phyloP scores from a whole-genome alignment of 306 rosid genomes.

The Medicago lupulina region DNA sequence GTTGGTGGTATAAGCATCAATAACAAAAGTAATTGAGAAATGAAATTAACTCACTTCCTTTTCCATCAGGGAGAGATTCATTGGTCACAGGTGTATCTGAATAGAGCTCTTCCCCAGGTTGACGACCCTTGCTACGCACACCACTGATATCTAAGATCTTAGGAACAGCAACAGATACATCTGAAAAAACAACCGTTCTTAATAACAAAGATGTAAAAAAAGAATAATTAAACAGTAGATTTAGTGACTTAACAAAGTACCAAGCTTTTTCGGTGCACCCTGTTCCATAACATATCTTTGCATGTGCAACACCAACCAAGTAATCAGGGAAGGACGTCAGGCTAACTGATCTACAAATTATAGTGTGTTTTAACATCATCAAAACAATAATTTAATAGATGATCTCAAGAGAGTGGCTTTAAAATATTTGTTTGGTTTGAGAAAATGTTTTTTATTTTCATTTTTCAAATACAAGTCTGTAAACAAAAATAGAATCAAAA shows the following conservation, averaged over 20 bases:
- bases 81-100: too few relatives aligned
- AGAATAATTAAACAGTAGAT: neutral
- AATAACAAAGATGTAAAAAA: neutral
- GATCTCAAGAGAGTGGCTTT: too few relatives aligned
- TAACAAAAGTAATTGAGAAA: too few relatives aligned
- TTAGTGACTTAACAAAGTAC: conserved; percentile 45
- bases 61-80: too few relatives aligned
- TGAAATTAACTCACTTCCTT: too few relatives aligned
- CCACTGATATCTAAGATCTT: conserved; percentile 86
- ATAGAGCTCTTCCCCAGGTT: conserved; percentile 64
- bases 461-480: too few relatives aligned
- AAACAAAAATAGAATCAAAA: too few relatives aligned
- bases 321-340: conserved; percentile 91
- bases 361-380: conserved; percentile 15
- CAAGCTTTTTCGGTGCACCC: conserved; percentile 95
- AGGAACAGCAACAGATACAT: conserved; percentile 90
- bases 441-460: too few relatives aligned
- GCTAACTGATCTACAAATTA: conserved; percentile 66
- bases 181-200: conserved; percentile 50
- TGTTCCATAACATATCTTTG: conserved; percentile 88
- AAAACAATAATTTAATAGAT: neutral
- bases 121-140: conserved; percentile 77
- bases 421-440: too few relatives aligned
- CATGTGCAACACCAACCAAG: conserved; percentile 90
- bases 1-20: too few relatives aligned